A percentile compares a stretch with the other conserved stretches of the same genome.
These are phyloP conservation scores for Elaphomyces granulatus DNA, from an alignment of 495 filamentous ascomycete genomes.

Conservation along the genomic window DNA sequence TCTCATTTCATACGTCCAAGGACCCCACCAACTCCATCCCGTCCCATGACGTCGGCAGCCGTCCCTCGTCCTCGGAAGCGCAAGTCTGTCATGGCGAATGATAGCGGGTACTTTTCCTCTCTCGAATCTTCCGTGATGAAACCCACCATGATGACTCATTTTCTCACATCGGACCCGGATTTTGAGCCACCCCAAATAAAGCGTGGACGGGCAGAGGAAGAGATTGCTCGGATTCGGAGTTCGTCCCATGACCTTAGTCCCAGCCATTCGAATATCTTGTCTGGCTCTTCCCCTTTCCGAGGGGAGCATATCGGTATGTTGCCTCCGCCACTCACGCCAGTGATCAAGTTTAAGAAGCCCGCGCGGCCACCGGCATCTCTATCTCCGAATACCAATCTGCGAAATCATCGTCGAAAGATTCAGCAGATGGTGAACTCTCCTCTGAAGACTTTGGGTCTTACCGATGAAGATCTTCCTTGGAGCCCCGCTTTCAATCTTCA, in stretches of 20 bases:
- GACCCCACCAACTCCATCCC: slow-evolving; percentile 59
- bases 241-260: slow-evolving; percentile 85
- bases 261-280: slow-evolving; percentile 38
- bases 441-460: slow-evolving; percentile 52
- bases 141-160: slow-evolving; percentile 42
- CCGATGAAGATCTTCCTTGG: slow-evolving; percentile 50
- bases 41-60: slow-evolving; percentile 36
- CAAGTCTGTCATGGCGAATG: slow-evolving; percentile 57
- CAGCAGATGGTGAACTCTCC: slow-evolving; percentile 82
- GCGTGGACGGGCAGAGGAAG: slow-evolving; percentile 82
- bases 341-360: slow-evolving; percentile 72
- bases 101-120: slow-evolving; percentile 95
- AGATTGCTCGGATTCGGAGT: slow-evolving; percentile 84
- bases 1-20: slow-evolving; percentile 46
- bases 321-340: slow-evolving; percentile 72
- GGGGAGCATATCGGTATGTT: slow-evolving; percentile 42
- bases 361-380: slow-evolving; percentile 71
- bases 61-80: slow-evolving; percentile 50
- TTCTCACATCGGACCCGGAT: slow-evolving; percentile 55
- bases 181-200: slow-evolving; percentile 65
- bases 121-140: slow-evolving; percentile 87
- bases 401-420: slow-evolving; percentile 76
- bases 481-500: slow-evolving; percentile 65
- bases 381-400: slow-evolving; percentile 90
- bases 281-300: slow-evolving; percentile 49